phyloP scores from a whole-genome alignment of 495 filamentous ascomycete genomes.

The Amphirosellinia nigrospora region DNA sequence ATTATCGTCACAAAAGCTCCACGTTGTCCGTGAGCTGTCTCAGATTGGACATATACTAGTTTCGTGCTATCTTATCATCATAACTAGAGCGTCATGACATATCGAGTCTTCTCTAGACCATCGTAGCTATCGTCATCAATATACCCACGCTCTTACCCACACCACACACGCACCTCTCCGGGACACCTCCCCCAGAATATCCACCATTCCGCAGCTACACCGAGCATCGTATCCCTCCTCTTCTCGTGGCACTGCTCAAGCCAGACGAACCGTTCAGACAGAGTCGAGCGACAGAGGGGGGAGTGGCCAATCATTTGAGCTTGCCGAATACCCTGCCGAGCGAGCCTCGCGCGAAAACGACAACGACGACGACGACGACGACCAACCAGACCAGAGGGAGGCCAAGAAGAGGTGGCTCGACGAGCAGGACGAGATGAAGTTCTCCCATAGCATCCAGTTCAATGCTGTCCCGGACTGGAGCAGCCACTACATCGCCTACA shows the following conservation, averaged over 20 bases:
- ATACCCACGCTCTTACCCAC: background rate
- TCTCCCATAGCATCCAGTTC: constrained; percentile 99
- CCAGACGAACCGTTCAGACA: constrained; percentile 31
- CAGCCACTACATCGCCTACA: constrained; percentile 95
- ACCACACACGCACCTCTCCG: background rate
- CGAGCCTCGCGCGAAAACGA: constrained; percentile 19
- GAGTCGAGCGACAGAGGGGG: constrained; percentile 48
- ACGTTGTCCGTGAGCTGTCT: background rate
- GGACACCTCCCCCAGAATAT: constrained; percentile 3
- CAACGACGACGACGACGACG: background rate
- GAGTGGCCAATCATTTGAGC: constrained; percentile 47
- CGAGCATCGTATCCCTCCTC: constrained; percentile 47
- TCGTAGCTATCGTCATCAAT: background rate
- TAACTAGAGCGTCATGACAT: constrained; percentile 20
- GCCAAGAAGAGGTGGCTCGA: constrained; percentile 62
- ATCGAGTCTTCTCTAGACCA: background rate
- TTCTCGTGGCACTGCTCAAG: constrained; percentile 37
- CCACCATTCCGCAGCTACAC: constrained; percentile 47
- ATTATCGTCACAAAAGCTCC: constrained; percentile 13
- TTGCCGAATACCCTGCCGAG: constrained; percentile 37
- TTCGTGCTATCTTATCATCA: background rate
- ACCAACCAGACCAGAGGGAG: constrained; percentile 46
- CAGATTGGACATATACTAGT: background rate
- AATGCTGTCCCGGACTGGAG: constrained; percentile 99
- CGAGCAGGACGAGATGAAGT: constrained; percentile 91